phyloP scores from a whole-genome alignment of 495 filamentous ascomycete genomes.

The Penicillium argentinense region DNA sequence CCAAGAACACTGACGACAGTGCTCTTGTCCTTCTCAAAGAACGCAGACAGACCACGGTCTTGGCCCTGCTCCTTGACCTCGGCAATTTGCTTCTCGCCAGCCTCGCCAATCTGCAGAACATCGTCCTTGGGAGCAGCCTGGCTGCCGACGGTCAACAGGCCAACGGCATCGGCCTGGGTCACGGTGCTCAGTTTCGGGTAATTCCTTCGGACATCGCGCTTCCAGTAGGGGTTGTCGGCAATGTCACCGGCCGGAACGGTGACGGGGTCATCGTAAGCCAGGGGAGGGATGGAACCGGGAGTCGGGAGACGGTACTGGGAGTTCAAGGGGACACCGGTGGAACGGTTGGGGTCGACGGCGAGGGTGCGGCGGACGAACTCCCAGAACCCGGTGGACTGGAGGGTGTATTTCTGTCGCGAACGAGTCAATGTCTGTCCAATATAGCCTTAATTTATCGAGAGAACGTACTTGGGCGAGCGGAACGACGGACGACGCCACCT shows the following conservation, averaged over 20 bases:
- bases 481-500: constrained; percentile 41
- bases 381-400: constrained; percentile 90
- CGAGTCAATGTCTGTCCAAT: not conserved
- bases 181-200: constrained; percentile 84
- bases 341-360: constrained; percentile 85
- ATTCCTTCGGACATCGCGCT: constrained; percentile 80
- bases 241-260: constrained; percentile 91
- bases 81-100: constrained; percentile 75
- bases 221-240: constrained; percentile 98
- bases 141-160: constrained; percentile 82
- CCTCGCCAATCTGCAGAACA: constrained; percentile 74
- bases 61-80: constrained; percentile 76
- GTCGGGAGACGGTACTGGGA: constrained; percentile 87
- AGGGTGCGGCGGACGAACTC: constrained; percentile 74
- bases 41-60: constrained; percentile 65
- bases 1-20: constrained; percentile 65
- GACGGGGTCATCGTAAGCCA: constrained; percentile 82
- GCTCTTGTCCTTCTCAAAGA: constrained; percentile 68
- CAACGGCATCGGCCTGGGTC: constrained; percentile 80
- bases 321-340: constrained; percentile 88
- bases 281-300: constrained; percentile 75
- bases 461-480: constrained; percentile 37
- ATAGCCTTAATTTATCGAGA: not conserved
- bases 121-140: constrained; percentile 77
- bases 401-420: constrained; percentile 82